phyloP scores from a whole-genome alignment of 2,329 filamentous ascomycete genomes.

The Cyclaneusma minus region DNA sequence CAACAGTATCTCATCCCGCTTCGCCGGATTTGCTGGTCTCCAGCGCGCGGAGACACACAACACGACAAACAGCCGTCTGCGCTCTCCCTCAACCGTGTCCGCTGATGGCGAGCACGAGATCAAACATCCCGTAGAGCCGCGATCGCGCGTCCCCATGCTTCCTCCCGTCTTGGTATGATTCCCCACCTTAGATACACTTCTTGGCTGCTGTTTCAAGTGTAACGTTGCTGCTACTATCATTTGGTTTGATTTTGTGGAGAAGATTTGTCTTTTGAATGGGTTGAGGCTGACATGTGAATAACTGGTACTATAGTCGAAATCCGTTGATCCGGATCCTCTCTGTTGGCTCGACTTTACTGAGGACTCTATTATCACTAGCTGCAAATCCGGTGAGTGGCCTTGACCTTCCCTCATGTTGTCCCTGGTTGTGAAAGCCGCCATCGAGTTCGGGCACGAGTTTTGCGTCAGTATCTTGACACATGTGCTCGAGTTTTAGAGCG shows the following conservation, averaged over 20 bases:
- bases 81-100: conserved; percentile 57
- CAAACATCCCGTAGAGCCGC: conserved; percentile 72
- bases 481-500: conserved; percentile 1
- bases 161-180: conserved; percentile 81
- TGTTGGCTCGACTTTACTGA: conserved; percentile 91
- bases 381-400: conserved; percentile 59
- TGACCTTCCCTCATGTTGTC: conserved; percentile 8
- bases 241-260: conserved; percentile 1
- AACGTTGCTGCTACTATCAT: conserved; percentile 1
- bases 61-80: conserved; percentile 40
- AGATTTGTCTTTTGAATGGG: conserved; percentile 2
- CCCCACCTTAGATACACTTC: no score
- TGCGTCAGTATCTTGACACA: conserved; percentile 5
- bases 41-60: conserved; percentile 48
- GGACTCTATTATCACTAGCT: conserved; percentile 83
- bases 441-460: background rate
- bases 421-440: conserved; percentile 1
- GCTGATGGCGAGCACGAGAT: conserved; percentile 36
- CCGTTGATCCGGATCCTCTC: conserved; percentile 71
- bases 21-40: conserved; percentile 27
- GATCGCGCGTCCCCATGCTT: conserved; percentile 67
- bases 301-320: conserved; percentile 61
- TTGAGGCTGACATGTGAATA: conserved; percentile 9
- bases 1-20: conserved; percentile 32
- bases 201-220: background rate